Evolutionary conservation across 2,329 filamentous ascomycete species (phyloP), one percentile per base, ranked within the genome.

Genomic region (Cladosporium sp.): DNA sequence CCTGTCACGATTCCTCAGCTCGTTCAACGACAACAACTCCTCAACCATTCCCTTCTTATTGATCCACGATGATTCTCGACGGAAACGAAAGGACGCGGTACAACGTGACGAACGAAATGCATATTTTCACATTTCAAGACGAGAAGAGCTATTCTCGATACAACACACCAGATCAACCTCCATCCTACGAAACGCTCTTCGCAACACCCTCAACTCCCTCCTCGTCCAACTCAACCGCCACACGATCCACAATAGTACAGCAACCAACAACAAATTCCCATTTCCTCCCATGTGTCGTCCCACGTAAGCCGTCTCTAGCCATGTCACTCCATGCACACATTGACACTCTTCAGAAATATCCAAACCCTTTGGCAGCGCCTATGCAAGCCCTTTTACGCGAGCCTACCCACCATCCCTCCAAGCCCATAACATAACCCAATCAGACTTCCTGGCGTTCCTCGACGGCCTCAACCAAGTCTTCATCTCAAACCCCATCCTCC

Each of bases 381-480:
- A 51, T 10, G 38, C 38, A 18, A 61, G 59, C 28, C 59, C 59
- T 8, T 61, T 61, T 28, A 61, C 41, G 3, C 26, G 58, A 15
- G 58, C 58, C 24, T 60, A 60, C 58, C 41, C 58, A 51, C 59
- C 59, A 15, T 61, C 59, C 10, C 59, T 61, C 28, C 18, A 44
- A 7, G 3, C 26, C 28, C 28, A 51, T 30, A 44, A 64, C 26
- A 71, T 72, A 57, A 59, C 64, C 11, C 59, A 70, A 32, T 26
- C 66, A 38, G 69, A 73, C 24, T 74, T 74, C 65, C 69, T 76
- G 21, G 47, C 66, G 7, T 75, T 76, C 66, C 66, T 75, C 65
- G 73, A 75, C 54, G 70, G 71, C 10, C 68, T 75, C 36, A 75
- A 75, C 63, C 66, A 72, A 47, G 71, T 68, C 44, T 74, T 73